Conservation (phyloP, 345 rosid species). For the Clausena lansium region DNA sequence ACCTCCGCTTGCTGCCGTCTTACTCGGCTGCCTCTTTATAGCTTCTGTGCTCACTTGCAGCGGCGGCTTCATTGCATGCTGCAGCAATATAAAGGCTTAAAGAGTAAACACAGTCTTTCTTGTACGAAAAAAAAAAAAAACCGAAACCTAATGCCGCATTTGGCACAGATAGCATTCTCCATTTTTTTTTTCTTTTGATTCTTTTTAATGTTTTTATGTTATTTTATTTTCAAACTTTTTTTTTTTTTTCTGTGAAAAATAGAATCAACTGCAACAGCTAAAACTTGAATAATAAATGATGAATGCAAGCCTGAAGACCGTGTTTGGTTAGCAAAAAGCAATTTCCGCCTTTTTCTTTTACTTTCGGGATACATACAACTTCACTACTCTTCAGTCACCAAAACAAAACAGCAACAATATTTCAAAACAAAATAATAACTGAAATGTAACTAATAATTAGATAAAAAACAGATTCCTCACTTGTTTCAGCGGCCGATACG, state of each 20-base stretch:
- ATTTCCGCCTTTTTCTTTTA: background rate
- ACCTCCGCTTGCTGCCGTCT: slow-evolving; percentile 16
- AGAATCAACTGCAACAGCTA: too few relatives aligned
- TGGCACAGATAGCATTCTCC: too few relatives aligned
- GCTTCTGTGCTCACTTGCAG: slow-evolving; percentile 23
- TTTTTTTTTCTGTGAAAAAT: too few relatives aligned
- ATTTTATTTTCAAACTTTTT: too few relatives aligned
- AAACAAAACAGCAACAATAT: background rate
- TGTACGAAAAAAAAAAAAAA: too few relatives aligned
- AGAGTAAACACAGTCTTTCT: too few relatives aligned
- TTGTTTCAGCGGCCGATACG: slow-evolving; percentile 20
- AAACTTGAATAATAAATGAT: too few relatives aligned
- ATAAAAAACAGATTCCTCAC: slow-evolving; percentile 10
- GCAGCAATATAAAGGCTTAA: background rate
- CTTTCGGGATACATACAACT: background rate
- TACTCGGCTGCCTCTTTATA: slow-evolving; percentile 18
- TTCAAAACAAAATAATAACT: background rate
- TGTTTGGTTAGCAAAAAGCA: background rate
- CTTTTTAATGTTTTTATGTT: too few relatives aligned
- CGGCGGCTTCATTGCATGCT: slow-evolving; percentile 28
- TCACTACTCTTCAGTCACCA: background rate
- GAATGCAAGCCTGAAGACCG: background rate
- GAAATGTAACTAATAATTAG: background rate
- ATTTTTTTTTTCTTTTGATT: too few relatives aligned
- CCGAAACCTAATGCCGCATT: too few relatives aligned